Conservation (phyloP, 345 rosid genomes). For the Sonneratia caseolaris region DNA sequence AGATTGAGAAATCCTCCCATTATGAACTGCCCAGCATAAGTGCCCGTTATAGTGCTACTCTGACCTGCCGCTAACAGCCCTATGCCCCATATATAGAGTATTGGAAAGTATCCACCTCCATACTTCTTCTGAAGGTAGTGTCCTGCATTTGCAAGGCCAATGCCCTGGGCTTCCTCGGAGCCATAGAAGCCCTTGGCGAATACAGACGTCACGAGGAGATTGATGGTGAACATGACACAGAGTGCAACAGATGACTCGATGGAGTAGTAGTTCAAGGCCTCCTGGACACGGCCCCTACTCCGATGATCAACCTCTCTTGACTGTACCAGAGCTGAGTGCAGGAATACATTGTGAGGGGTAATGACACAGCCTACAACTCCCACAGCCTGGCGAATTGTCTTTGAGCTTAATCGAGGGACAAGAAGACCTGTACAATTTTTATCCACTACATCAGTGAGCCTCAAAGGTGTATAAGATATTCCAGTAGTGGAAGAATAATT, state of each 20-base stretch:
- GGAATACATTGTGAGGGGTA: constrained; percentile 91
- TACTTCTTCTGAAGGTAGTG: constrained; percentile 71
- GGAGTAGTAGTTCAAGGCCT: constrained; percentile 76
- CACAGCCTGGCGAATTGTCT: constrained; percentile 85
- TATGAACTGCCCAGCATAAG: constrained; percentile 94
- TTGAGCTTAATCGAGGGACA: constrained; percentile 81
- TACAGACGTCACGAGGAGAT: constrained; percentile 78
- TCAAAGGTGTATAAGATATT: neutral
- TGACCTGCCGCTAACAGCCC: constrained; percentile 95
- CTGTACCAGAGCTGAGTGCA: constrained; percentile 93
- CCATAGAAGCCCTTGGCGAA: constrained; percentile 88
- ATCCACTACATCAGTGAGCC: neutral
- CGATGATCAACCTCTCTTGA: constrained; percentile 72
- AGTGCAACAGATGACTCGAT: constrained; percentile 82
- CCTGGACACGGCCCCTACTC: constrained; percentile 62
- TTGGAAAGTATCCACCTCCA: constrained; percentile 81
- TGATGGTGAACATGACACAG: constrained; percentile 61
- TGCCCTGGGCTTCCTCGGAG: constrained; percentile 53
- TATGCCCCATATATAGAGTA: constrained; percentile 90
- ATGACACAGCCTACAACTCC: constrained; percentile 94
- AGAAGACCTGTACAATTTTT: constrained; percentile 46
- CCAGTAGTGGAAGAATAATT: neutral
- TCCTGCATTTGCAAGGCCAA: constrained; percentile 86
- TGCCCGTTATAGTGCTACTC: constrained; percentile 92
- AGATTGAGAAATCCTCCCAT: constrained; percentile 93